Base-by-base conservation (phyloP, 164 flowering plant species). In the Annona squamosa region DNA sequence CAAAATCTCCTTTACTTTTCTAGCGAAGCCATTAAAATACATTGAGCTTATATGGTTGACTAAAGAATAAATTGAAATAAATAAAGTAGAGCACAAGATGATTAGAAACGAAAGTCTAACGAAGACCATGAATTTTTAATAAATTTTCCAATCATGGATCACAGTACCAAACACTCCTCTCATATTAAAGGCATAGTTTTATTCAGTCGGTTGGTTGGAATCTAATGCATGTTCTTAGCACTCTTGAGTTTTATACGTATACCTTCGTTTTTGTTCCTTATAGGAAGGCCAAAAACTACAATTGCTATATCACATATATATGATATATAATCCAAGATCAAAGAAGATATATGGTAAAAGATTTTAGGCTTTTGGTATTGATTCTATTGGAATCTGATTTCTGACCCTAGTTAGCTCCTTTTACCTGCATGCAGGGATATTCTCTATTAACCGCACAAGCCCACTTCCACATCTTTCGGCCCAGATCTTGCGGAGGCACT, bases 361-460 rank as follows among this genome's bases (percentile, higher is more conserved):
- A 26, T 26, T 26, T 26, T 26, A 26, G 37, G 37, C 37, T 26
- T 26, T 26, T 26, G 0, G 37, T 26, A 1, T 26, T 26, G 37
- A 26, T 26, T 26, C 37, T 26, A 26, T 26, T 26, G 37, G 37
- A 26, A 1, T 26, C 37, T 26, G 37, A 26, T 26, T 26, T 26
- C 37, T 26, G 37, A 26, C 37, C 37, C 37, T 26, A 26, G 37
- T 1, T 26, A 26, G 37, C 37, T 26, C 37, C 37, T 26, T 26
- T 26, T 26, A 26, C 37, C 37, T 26, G 37, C 37, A 26, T 26
- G 5, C 46, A 85, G 96, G 96, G 91, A 19, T 85, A 79, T 71
- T 80, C 68, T 2, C 52, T 89, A 4, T 76, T 89, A 65, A 79
- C 96, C 16, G 76, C 84, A 5, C 93, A 91, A 82, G 96, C 93